These are phyloP conservation scores for Liriodendron chinense DNA, from an alignment of 164 flowering plant species.

Conservation along the genomic window DNA sequence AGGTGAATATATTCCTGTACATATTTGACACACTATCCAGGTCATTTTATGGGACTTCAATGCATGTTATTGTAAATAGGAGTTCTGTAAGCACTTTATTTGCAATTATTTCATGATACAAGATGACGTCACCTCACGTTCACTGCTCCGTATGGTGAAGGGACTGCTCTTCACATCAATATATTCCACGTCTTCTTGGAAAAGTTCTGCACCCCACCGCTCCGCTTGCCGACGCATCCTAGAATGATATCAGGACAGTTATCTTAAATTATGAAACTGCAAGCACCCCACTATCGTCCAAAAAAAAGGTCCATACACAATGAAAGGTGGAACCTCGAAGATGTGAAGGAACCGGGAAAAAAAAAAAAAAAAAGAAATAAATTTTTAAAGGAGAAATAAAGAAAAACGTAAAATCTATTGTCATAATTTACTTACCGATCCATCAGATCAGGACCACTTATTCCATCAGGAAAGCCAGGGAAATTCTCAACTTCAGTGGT, in stretches of 20 bases:
- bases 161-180: constrained; percentile 74
- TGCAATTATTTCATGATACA: neutral
- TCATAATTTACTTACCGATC: constrained; percentile 52
- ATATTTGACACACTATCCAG: too few relatives aligned
- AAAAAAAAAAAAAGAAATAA: neutral
- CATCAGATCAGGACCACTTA: constrained; percentile 98
- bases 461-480: constrained; percentile 98
- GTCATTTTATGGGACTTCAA: neutral
- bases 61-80: neutral
- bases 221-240: constrained; percentile 95
- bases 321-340: neutral
- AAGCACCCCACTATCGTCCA: neutral
- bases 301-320: neutral
- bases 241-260: neutral
- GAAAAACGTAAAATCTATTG: neutral
- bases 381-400: neutral
- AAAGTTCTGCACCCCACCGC: constrained; percentile 93
- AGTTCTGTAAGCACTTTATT: neutral
- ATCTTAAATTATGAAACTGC: neutral
- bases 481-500: constrained; percentile 98
- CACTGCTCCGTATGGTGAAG: constrained; percentile 78
- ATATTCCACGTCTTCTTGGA: constrained; percentile 89
- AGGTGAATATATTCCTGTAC: neutral
- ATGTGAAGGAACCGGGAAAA: neutral
- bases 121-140: constrained; percentile 74